phyloP scores from a whole-genome alignment of 495 filamentous ascomycete genomes.

The Platismatia glauca region DNA sequence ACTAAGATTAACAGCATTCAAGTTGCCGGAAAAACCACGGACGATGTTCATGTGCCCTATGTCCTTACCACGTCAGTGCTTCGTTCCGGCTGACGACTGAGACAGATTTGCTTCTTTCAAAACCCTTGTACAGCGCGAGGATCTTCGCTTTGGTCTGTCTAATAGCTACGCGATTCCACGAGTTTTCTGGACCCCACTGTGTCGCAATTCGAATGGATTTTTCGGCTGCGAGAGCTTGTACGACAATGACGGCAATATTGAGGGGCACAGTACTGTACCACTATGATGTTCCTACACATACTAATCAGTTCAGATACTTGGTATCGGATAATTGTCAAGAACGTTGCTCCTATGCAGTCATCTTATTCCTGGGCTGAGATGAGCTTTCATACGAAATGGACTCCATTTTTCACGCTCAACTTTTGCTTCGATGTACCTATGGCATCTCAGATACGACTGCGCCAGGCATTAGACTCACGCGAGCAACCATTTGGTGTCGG shows the following conservation, averaged over 20 bases:
- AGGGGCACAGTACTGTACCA: constrained; percentile 4
- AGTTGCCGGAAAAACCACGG: neutral
- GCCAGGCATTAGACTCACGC: neutral
- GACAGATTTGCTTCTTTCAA: constrained; percentile 1
- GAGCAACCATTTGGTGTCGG: neutral
- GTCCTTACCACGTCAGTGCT: neutral
- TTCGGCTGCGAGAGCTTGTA: constrained; percentile 1
- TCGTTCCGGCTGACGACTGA: neutral
- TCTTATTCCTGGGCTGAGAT: constrained; percentile 12
- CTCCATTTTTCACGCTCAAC: constrained; percentile 19
- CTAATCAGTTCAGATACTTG: neutral
- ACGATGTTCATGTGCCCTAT: neutral
- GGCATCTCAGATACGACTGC: neutral
- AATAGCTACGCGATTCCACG: neutral
- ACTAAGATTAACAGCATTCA: neutral
- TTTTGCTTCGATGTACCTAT: constrained; percentile 27
- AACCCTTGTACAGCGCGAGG: neutral
- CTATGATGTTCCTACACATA: neutral
- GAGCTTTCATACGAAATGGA: constrained; percentile 11
- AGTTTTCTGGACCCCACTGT: constrained; percentile 1
- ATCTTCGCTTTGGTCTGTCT: neutral
- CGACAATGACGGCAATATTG: constrained; percentile 2
- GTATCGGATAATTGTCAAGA: constrained; percentile 5
- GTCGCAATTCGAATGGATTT: constrained; percentile 7
- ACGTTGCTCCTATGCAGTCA: constrained; percentile 1